phyloP scores from a whole-genome alignment of 176 grass and related monocot genomes.

The Lolium multiflorum region DNA sequence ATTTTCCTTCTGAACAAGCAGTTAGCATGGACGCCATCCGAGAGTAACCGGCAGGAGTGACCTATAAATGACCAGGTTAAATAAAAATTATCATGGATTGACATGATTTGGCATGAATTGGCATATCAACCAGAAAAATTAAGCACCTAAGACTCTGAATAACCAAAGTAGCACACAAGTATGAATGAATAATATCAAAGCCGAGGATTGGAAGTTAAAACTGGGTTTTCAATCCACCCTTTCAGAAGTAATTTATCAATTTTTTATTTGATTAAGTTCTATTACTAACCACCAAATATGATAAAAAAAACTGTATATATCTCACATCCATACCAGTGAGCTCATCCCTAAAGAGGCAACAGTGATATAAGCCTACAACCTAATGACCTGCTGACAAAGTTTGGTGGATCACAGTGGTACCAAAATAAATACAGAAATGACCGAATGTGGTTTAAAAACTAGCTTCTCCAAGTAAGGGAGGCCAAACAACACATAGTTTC shows the following conservation, averaged over 20 bases:
- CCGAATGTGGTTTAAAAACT: neutral
- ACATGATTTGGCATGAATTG: slow-evolving; percentile 33
- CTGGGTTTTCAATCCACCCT: neutral
- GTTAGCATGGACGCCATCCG: slow-evolving; percentile 82
- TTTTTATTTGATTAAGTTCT: slow-evolving; percentile 18
- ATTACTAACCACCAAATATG: slow-evolving; percentile 25
- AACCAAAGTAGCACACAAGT: slow-evolving; percentile 25
- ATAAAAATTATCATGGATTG: slow-evolving; percentile 6
- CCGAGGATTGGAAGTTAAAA: neutral
- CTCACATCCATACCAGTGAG: neutral
- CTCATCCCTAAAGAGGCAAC: slow-evolving; percentile 16
- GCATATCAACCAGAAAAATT: slow-evolving; percentile 23
- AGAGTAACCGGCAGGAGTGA: slow-evolving; percentile 89
- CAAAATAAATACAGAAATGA: slow-evolving; percentile 9
- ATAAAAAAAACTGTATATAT: slow-evolving; percentile 36
- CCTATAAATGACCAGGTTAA: slow-evolving; percentile 59
- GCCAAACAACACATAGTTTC: neutral
- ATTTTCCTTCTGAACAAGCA: slow-evolving; percentile 68
- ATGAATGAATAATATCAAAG: neutral
- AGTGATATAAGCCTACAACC: slow-evolving; percentile 10
- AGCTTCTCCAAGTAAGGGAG: slow-evolving; percentile 27
- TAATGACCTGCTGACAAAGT: slow-evolving; percentile 8
- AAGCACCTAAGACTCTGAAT: slow-evolving; percentile 1
- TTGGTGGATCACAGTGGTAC: neutral
- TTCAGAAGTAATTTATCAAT: slow-evolving; percentile 14